Percentiles rank a stretch among this genome's conserved stretches.
These are phyloP conservation scores for Pythium brachiatum DNA, from an alignment of 352 stramenopile species.

Conservation along the genomic window DNA sequence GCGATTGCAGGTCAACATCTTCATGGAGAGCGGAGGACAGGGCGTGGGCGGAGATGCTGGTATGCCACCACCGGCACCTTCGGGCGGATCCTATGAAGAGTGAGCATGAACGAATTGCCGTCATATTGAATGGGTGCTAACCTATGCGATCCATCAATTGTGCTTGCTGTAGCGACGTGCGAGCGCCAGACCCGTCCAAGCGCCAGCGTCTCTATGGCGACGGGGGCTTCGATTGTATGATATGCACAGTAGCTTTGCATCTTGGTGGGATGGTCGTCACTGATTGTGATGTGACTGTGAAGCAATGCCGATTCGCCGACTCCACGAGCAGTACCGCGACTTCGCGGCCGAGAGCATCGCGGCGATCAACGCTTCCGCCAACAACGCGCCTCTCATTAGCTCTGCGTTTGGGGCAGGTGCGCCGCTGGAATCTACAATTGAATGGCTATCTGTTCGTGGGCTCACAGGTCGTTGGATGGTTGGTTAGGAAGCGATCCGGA, in stretches of 20 bases:
- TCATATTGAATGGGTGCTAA: neutral
- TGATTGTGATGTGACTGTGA: constrained; percentile 5
- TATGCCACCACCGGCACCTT: constrained; percentile 31
- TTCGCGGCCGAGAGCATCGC: constrained; percentile 83
- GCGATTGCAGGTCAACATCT: constrained; percentile 61
- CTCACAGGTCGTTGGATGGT: neutral
- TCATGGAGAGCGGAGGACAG: constrained; percentile 77
- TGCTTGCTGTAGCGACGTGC: constrained; percentile 45
- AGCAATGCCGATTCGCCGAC: constrained; percentile 50
- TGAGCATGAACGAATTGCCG: constrained; percentile 6
- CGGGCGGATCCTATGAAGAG: constrained; percentile 33
- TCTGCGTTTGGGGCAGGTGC: constrained; percentile 10
- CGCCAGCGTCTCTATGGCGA: constrained; percentile 75
- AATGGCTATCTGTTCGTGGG: neutral
- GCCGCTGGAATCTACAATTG: too few species aligned
- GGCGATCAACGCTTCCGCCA: constrained; percentile 46
- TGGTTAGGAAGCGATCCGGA: constrained; percentile 7
- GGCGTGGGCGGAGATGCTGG: constrained; percentile 16
- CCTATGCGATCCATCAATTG: too few species aligned
- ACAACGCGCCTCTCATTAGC: constrained; percentile 27
- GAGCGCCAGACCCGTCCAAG: constrained; percentile 77
- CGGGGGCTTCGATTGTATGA: constrained; percentile 38
- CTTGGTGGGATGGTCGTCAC: too few species aligned
- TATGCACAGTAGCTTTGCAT: too few species aligned
- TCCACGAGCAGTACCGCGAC: constrained; percentile 73